These are phyloP conservation scores for Pyrenophora graminea DNA, from an alignment of 2,329 filamentous ascomycete species.

Conservation along the genomic window DNA sequence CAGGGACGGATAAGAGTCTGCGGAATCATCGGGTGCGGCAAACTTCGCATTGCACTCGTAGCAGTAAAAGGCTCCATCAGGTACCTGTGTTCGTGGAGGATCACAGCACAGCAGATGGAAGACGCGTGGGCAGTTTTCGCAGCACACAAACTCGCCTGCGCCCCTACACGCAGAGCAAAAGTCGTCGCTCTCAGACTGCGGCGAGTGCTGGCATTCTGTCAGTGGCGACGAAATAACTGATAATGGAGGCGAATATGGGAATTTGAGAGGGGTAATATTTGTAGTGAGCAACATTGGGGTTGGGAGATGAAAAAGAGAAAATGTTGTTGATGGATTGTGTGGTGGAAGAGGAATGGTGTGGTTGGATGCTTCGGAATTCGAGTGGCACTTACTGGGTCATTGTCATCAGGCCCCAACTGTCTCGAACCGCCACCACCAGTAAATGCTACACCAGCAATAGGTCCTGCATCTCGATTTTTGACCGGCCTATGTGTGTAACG, in stretches of 20 bases:
- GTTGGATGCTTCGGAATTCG: constrained; percentile 50
- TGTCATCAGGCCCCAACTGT: constrained; percentile 63
- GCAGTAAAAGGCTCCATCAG: constrained; percentile 70
- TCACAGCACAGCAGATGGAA: constrained; percentile 91
- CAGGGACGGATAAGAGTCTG: constrained; percentile 50
- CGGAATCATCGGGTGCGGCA: constrained; percentile 31
- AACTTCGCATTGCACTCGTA: constrained; percentile 51
- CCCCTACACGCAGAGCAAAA: constrained; percentile 85
- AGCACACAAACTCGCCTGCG: constrained; percentile 85
- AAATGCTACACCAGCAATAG: constrained; percentile 67
- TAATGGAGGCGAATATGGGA: constrained; percentile 43
- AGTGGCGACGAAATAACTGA: constrained; percentile 46
- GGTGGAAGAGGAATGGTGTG: constrained; percentile 46
- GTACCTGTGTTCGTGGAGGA: constrained; percentile 60
- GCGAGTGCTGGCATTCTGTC: constrained; percentile 47
- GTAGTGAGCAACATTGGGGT: constrained; percentile 42
- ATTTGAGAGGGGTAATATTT: constrained; percentile 34
- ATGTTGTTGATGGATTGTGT: constrained; percentile 40
- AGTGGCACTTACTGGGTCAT: constrained; percentile 57
- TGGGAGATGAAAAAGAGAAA: constrained; percentile 30
- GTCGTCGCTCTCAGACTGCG: constrained; percentile 74
- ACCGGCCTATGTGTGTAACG: constrained; percentile 62
- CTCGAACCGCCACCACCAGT: constrained; percentile 63
- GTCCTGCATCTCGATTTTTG: constrained; percentile 71
- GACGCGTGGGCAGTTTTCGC: constrained; percentile 86